A percentile compares a stretch with the other conserved stretches of the same genome.
These are phyloP conservation scores for Lanmaoa pseudosensibilis DNA, from an alignment of 768 basidiomycete species.

Conservation along the genomic window DNA sequence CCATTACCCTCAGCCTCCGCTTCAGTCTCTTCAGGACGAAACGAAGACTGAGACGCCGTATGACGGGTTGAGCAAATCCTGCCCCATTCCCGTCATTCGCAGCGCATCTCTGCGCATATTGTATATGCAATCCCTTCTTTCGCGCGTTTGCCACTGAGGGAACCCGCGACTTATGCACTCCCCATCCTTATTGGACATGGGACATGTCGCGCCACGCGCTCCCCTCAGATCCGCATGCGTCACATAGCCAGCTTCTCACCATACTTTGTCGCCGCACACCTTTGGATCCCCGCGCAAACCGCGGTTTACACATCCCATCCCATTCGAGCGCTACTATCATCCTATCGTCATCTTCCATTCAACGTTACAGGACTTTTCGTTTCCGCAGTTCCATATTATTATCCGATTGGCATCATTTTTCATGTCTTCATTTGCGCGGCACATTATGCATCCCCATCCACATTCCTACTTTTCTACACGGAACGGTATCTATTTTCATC, in stretches of 20 bases:
- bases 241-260: slow-evolving; percentile 17
- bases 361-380: slow-evolving; percentile 13
- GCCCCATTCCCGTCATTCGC: slow-evolving; percentile 8
- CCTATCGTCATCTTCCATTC: slow-evolving; percentile 7
- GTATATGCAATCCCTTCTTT: slow-evolving; percentile 27
- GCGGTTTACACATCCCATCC: slow-evolving; percentile 10
- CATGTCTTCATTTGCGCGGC: slow-evolving; percentile 23
- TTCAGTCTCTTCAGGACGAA: slow-evolving; percentile 59
- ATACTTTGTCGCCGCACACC: slow-evolving; percentile 14
- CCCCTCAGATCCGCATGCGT: slow-evolving; percentile 23
- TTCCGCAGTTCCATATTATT: slow-evolving; percentile 27
- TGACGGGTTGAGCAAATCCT: slow-evolving; percentile 24
- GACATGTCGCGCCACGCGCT: slow-evolving; percentile 28
- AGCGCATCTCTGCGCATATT: slow-evolving; percentile 15
- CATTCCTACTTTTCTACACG: slow-evolving; percentile 26
- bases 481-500: slow-evolving; percentile 34
- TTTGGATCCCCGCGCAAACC: slow-evolving; percentile 22
- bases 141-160: slow-evolving; percentile 25
- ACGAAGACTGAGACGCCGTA: slow-evolving; percentile 33
- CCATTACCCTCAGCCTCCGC: slow-evolving; percentile 51
- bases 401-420: slow-evolving; percentile 25
- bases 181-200: slow-evolving; percentile 19
- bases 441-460: slow-evolving; percentile 31
- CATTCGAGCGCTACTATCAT: not conserved
- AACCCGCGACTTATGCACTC: slow-evolving; percentile 23